phyloP scores from a whole-genome alignment of 352 stramenopile genomes.

The Peronospora farinosa region DNA sequence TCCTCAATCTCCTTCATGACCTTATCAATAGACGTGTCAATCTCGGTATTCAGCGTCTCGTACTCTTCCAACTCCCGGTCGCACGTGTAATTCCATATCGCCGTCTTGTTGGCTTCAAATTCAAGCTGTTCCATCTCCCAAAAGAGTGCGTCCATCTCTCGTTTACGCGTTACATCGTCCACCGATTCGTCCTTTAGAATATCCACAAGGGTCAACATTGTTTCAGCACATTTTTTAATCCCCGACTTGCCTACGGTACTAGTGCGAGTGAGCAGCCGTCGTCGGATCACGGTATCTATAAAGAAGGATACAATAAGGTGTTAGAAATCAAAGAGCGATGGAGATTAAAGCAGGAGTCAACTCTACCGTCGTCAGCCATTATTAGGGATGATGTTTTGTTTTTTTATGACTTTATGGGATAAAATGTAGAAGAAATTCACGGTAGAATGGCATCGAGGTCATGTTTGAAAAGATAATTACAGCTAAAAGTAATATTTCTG shows the following conservation, averaged over 20 bases:
- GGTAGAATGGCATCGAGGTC: too few relatives aligned
- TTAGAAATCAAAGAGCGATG: neutral
- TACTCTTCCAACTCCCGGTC: constrained; percentile 80
- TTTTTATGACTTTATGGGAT: too few relatives aligned
- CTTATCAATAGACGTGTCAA: constrained; percentile 65
- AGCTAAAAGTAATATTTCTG: too few relatives aligned
- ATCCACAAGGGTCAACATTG: constrained; percentile 59
- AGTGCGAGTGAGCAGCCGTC: constrained; percentile 70
- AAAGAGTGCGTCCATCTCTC: constrained; percentile 67
- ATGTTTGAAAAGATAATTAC: too few relatives aligned
- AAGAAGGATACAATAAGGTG: neutral
- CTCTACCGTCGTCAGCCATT: constrained; percentile 35
- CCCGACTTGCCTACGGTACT: constrained; percentile 74
- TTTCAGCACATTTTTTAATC: constrained; percentile 76
- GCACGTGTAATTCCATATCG: constrained; percentile 77
- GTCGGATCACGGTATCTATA: constrained; percentile 59
- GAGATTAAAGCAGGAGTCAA: too few relatives aligned
- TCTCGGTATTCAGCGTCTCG: constrained; percentile 67
- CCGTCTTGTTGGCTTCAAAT: constrained; percentile 77
- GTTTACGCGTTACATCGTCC: constrained; percentile 50
- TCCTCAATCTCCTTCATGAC: constrained; percentile 67
- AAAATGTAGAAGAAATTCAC: too few relatives aligned
- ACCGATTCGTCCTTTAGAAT: constrained; percentile 54
- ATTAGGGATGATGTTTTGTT: too few relatives aligned
- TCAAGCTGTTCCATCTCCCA: constrained; percentile 84